phyloP scores from a whole-genome alignment of 768 basidiomycete species.

The Macrocybe gigantea region DNA sequence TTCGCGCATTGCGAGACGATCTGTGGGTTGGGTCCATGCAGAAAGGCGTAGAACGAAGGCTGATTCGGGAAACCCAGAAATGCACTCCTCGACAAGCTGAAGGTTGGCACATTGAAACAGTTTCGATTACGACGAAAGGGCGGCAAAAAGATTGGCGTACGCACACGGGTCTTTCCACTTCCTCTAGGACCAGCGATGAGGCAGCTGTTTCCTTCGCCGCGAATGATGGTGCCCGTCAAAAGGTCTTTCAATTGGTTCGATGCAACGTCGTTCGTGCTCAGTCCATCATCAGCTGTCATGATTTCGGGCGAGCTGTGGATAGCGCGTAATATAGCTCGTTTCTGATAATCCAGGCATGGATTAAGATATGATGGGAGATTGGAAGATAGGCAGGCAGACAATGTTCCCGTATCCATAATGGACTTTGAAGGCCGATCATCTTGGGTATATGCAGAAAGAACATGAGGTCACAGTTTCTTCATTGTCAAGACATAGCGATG shows the following conservation, averaged over 20 bases:
- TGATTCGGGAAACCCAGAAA: slow-evolving; percentile 36
- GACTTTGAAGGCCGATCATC: slow-evolving; percentile 7
- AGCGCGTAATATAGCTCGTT: slow-evolving; percentile 41
- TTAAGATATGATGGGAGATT: slow-evolving; percentile 35
- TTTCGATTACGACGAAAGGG: background rate
- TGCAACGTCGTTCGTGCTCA: slow-evolving; percentile 45
- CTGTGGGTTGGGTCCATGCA: slow-evolving; percentile 80
- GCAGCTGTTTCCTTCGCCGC: slow-evolving; percentile 93
- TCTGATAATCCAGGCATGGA: slow-evolving; percentile 49
- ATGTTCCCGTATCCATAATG: slow-evolving; percentile 9
- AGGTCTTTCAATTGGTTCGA: slow-evolving; percentile 55
- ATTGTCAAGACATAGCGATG: too few relatives aligned
- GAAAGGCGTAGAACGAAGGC: slow-evolving; percentile 80
- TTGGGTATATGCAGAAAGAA: background rate
- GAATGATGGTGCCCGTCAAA: slow-evolving; percentile 63
- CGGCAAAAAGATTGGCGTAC: slow-evolving; percentile 10
- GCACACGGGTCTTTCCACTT: slow-evolving; percentile 79
- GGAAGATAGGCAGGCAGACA: slow-evolving; percentile 13
- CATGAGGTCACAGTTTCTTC: background rate
- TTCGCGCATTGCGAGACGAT: slow-evolving; percentile 87
- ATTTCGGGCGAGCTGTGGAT: slow-evolving; percentile 8
- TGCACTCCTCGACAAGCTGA: slow-evolving; percentile 58
- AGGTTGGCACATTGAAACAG: slow-evolving; percentile 2
- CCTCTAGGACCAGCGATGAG: slow-evolving; percentile 80
- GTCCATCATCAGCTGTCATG: slow-evolving; percentile 25